Base-by-base conservation (phyloP, 305 asterid genomes). In the Rubia tinctorum region DNA sequence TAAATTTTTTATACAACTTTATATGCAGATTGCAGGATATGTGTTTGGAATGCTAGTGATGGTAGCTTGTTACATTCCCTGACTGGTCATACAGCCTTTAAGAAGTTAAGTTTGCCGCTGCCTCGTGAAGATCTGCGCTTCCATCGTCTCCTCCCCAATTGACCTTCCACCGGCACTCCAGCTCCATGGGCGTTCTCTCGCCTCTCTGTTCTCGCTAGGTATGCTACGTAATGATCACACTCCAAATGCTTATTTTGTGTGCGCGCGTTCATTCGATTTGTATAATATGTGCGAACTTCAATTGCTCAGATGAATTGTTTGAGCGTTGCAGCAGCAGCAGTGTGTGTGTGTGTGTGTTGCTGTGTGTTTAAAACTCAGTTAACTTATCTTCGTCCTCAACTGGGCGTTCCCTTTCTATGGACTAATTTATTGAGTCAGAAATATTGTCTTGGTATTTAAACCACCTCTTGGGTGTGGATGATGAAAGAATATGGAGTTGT, bases 21-120 rank as follows among this genome's bases (percentile, higher is more conserved):
- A 25, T 81, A 59, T 85, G 92, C 98, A 94, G 99, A 95, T 85
- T 86, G 89, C 88, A 87, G 98, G 79, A 92, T 95, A 81, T 95
- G 99, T 77, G 99, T 95, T 78, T 95, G 99, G 99, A 95, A 95
- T 92, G 99, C 99, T 82, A 89, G 81, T 85, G 99, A 95, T 85
- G 99, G 99, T 71, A 90, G 99, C 88, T 89, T 95, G 92, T 92
- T 95, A 80, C 98, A 95, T 86, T 92, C 98, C 78, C 83, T 95
- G 92, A 89, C 95, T 70, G 99, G 98, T 78, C 99, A 95, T 79
- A 80, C 88, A 56, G 90, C 90, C 71, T 92, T 97, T 77, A 98
- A n/a, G n/a, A n/a, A n/a, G n/a, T n/a, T n/a, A n/a, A n/a, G n/a
- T n/a, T n/a, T n/a, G n/a, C n/a, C n/a, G n/a, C n/a, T n/a, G n/a